Evolutionary conservation across 352 stramenopile species (phyloP).

Genomic region (Phytopythium aichiense): DNA sequence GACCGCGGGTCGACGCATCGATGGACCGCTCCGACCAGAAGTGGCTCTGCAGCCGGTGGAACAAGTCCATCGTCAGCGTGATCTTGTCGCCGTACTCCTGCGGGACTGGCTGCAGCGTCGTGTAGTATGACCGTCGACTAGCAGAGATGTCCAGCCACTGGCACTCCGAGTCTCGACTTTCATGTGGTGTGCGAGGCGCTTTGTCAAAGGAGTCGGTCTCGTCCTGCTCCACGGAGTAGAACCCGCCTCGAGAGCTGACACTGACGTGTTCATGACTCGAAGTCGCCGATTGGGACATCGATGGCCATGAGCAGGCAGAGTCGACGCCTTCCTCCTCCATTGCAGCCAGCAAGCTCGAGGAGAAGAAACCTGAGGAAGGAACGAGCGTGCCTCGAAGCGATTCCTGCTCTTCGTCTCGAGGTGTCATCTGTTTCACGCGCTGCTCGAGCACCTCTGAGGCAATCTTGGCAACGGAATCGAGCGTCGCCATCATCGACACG

Average conservation of each 20-base stretch:
- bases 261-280: background rate
- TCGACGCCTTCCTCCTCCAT: conserved; percentile 3
- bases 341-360: conserved; percentile 1
- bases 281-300: background rate
- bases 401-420: background rate
- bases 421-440: conserved; percentile 23
- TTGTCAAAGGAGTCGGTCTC: background rate
- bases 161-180: conserved; percentile 2
- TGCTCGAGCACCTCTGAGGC: conserved; percentile 81
- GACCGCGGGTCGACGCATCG: background rate
- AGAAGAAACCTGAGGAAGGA: background rate
- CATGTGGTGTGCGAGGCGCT: background rate
- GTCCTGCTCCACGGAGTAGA: background rate
- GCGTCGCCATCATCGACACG: conserved; percentile 54
- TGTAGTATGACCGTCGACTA: conserved; percentile 21
- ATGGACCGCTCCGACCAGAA: conserved; percentile 29
- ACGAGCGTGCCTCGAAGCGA: background rate
- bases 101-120: conserved; percentile 28
- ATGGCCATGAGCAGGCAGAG: background rate
- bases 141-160: background rate
- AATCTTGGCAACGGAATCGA: conserved; percentile 75
- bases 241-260: background rate
- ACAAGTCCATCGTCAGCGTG: conserved; percentile 54
- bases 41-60: conserved; percentile 55
- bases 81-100: conserved; percentile 57